Evolutionary conservation across 441 rosid genomes (phyloP).

Genomic region (Populus tomentosa): DNA sequence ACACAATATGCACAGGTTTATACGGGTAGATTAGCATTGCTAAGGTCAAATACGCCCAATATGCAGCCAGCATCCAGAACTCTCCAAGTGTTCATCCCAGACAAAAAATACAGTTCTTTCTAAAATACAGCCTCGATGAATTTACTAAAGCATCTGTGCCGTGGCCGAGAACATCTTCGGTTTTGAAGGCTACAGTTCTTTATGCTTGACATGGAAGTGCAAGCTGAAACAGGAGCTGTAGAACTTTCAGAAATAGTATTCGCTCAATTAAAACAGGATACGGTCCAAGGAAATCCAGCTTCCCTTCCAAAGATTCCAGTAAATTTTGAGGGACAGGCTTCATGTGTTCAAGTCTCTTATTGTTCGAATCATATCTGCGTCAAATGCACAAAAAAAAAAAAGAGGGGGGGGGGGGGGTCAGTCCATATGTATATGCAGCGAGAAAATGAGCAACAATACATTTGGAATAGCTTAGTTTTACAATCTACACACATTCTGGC

Average conservation of each 20-base stretch:
- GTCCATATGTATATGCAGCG: neutral
- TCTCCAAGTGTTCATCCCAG: neutral
- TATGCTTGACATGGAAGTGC: neutral
- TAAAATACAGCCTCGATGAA: neutral
- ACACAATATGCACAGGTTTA: neutral
- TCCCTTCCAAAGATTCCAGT: conserved; percentile 36
- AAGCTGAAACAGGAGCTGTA: conserved; percentile 1
- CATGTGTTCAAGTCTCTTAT: conserved; percentile 53
- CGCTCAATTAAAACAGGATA: conserved; percentile 45
- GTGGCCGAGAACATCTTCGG: neutral
- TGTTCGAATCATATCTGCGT: conserved; percentile 56
- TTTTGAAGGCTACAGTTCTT: neutral
- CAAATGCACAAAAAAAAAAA: neutral
- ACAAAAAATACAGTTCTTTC: no score
- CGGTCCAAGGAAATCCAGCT: conserved; percentile 91
- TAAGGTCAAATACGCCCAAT: neutral
- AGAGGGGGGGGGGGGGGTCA: neutral
- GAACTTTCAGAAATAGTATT: neutral
- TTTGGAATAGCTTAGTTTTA: neutral
- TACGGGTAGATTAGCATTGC: neutral
- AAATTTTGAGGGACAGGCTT: conserved; percentile 59
- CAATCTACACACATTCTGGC: conserved; percentile 53
- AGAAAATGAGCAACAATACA: neutral
- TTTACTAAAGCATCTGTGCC: neutral
- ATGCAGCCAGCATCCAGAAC: neutral